Percentiles rank a stretch among this genome's conserved stretches.
Evolutionary conservation across 2,329 filamentous ascomycete genomes (phyloP).

Genomic region (Alternaria brassicae): DNA sequence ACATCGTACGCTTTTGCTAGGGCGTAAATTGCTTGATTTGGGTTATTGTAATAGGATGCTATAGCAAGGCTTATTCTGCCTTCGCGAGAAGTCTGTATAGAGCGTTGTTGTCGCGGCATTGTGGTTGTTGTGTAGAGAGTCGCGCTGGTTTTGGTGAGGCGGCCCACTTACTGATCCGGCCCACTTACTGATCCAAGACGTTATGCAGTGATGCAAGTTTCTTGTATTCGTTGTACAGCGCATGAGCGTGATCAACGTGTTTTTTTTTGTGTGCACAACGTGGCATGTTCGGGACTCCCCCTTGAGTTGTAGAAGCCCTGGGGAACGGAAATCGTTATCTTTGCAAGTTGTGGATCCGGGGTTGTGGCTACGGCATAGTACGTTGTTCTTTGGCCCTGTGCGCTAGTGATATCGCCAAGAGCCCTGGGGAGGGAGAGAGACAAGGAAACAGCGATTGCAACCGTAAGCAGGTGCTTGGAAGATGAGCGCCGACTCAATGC

Average conservation of each 20-base stretch:
- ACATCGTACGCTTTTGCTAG: too few relatives aligned
- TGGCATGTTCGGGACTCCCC: not conserved
- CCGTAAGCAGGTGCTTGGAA: not conserved
- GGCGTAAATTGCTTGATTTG: too few relatives aligned
- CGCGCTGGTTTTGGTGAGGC: too few relatives aligned
- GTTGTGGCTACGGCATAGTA: not conserved
- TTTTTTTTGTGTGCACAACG: not conserved
- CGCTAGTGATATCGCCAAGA: not conserved
- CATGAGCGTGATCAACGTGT: not conserved
- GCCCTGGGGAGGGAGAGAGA: slow-evolving; percentile 1
- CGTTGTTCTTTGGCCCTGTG: slow-evolving; percentile 1
- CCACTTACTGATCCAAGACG: too few relatives aligned
- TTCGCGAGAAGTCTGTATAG: too few relatives aligned
- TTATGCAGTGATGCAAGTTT: not conserved
- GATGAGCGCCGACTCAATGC: not conserved
- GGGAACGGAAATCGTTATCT: not conserved
- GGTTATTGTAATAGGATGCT: too few relatives aligned
- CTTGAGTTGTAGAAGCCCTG: too few relatives aligned
- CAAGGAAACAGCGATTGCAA: not conserved
- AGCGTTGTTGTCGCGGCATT: too few relatives aligned
- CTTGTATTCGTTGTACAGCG: not conserved
- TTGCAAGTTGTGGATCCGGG: not conserved
- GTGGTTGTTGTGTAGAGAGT: too few relatives aligned
- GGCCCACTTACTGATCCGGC: too few relatives aligned
- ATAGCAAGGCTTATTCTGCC: too few relatives aligned